These are phyloP conservation scores for Galerina sulciceps DNA, from an alignment of 768 basidiomycete genomes.

Conservation along the genomic window DNA sequence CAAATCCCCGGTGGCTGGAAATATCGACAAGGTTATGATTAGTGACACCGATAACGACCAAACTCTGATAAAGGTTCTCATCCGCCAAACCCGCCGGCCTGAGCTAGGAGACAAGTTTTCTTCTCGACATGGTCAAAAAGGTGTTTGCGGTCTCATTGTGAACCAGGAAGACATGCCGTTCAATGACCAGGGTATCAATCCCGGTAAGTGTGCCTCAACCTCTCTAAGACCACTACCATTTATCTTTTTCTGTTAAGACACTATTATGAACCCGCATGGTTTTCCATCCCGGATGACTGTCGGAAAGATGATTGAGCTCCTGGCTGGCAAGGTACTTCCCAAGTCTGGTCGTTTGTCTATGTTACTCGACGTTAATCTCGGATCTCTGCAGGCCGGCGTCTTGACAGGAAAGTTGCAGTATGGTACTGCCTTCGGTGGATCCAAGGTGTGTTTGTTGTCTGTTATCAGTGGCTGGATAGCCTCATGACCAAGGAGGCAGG, in stretches of 20 bases:
- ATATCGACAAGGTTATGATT: constrained; percentile 97
- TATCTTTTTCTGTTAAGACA: constrained; percentile 56
- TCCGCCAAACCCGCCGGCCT: constrained; percentile 94
- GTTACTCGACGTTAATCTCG: constrained; percentile 1
- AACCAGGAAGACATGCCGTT: constrained; percentile 99
- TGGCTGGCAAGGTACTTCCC: constrained; percentile 83
- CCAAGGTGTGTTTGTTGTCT: constrained; percentile 63
- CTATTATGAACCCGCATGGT: constrained; percentile 99
- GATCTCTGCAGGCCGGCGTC: constrained; percentile 75
- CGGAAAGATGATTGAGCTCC: constrained; percentile 98
- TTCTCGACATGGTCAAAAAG: constrained; percentile 97
- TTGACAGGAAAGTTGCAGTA: constrained; percentile 88
- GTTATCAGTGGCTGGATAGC: neutral
- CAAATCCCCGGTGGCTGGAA: constrained; percentile 91
- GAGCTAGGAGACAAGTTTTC: constrained; percentile 99
- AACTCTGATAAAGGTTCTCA: constrained; percentile 94
- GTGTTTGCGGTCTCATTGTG: constrained; percentile 97
- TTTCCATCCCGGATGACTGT: constrained; percentile 99
- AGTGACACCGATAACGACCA: constrained; percentile 97
- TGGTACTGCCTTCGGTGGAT: constrained; percentile 97
- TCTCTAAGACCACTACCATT: constrained; percentile 7
- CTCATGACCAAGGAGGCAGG: constrained; percentile 46
- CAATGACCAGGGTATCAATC: constrained; percentile 95
- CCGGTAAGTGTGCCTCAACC: constrained; percentile 54
- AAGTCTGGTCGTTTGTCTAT: neutral